A percentile compares a stretch with the other conserved stretches of the same genome.
These are phyloP conservation scores for Aspergillus arachidicola DNA, from an alignment of 2,329 filamentous ascomycete genomes.

Conservation along the genomic window DNA sequence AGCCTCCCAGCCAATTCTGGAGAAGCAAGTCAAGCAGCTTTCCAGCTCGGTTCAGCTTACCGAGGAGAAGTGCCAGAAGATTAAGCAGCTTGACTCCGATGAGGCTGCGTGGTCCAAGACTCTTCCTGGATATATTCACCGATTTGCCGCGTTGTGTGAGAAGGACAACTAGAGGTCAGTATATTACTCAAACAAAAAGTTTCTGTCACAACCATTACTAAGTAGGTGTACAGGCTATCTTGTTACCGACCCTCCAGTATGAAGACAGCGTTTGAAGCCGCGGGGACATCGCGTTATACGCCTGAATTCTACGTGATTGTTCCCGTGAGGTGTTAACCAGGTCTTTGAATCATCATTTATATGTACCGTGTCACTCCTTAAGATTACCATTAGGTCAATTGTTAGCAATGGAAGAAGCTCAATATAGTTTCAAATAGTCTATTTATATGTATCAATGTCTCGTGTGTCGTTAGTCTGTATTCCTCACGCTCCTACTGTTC, in stretches of 20 bases:
- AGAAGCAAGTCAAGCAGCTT: constrained; percentile 1
- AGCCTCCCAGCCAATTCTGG: constrained; percentile 11
- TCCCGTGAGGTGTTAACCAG: background rate
- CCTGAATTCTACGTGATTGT: background rate
- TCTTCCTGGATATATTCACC: constrained; percentile 10
- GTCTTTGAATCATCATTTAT: background rate
- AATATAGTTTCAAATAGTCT: too few relatives aligned
- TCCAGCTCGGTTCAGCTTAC: constrained; percentile 2
- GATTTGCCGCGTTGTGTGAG: constrained; percentile 9
- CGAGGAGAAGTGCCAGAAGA: constrained; percentile 10
- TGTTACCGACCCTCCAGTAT: background rate
- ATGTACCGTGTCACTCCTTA: background rate
- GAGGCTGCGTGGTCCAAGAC: constrained; percentile 11
- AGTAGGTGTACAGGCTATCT: background rate
- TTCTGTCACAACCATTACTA: too few relatives aligned
- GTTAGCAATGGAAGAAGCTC: too few relatives aligned
- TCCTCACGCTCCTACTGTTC: too few relatives aligned
- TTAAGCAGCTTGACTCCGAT: constrained; percentile 8
- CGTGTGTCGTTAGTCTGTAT: background rate
- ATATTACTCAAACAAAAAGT: too few relatives aligned
- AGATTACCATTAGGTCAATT: background rate
- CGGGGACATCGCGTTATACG: fast-evolving
- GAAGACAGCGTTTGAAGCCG: too few relatives aligned
- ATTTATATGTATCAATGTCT: background rate
- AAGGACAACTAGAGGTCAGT: constrained; percentile 12